Evolutionary conservation across 2,329 filamentous ascomycete genomes (phyloP).

Genomic region (Cryphonectria japonica): DNA sequence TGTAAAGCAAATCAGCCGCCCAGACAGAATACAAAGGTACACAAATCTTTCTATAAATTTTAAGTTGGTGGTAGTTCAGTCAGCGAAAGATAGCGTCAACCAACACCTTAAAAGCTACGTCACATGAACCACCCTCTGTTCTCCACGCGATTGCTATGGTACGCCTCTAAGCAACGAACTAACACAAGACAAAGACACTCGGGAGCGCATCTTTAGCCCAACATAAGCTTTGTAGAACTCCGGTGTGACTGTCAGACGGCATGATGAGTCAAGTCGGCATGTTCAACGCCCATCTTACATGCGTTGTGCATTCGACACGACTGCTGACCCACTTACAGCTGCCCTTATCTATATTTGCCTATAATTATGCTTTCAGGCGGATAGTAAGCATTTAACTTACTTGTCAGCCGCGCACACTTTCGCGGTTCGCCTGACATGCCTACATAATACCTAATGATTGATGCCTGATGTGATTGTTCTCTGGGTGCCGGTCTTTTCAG

Average conservation of each 20-base stretch:
- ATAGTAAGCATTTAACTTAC: background rate
- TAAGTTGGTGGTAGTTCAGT: background rate
- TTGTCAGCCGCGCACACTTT: background rate
- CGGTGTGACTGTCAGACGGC: background rate
- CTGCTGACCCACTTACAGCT: background rate
- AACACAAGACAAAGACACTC: background rate
- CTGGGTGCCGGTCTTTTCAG: background rate
- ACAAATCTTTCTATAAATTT: background rate
- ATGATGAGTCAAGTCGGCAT: background rate
- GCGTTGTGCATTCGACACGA: background rate
- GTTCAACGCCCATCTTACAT: background rate
- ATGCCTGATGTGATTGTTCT: background rate
- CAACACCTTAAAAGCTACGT: background rate
- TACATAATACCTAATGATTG: background rate
- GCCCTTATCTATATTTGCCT: background rate
- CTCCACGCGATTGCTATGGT: background rate
- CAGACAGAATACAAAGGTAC: background rate
- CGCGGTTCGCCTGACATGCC: background rate
- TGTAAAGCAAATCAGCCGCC: background rate
- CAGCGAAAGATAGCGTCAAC: background rate
- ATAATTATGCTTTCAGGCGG: background rate
- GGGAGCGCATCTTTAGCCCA: background rate
- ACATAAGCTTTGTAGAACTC: background rate
- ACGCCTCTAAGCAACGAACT: slow-evolving; percentile 3
- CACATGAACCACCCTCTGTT: background rate